Evolutionary conservation across 352 stramenopile species (phyloP).

Genomic region (Globisporangium barbulae): DNA sequence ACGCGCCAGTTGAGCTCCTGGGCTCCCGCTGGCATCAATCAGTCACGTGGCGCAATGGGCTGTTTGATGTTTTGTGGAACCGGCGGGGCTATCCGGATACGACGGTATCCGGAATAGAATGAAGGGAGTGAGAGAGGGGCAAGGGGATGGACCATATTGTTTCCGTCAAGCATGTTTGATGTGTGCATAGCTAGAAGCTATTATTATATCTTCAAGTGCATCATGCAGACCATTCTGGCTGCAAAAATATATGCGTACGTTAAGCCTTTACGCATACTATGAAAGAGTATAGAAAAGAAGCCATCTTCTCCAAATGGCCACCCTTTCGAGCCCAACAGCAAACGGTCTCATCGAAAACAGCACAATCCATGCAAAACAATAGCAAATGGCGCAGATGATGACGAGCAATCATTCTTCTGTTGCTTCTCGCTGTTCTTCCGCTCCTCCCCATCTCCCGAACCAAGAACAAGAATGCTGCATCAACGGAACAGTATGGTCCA

Average conservation of each 20-base stretch:
- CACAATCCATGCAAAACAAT: not conserved
- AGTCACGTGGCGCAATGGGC: slow-evolving; percentile 9
- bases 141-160: not conserved
- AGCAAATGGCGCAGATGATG: not conserved
- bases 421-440: not conserved
- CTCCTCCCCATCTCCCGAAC: not conserved
- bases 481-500: not conserved
- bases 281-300: too few species aligned
- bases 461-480: not conserved
- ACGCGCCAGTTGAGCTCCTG: slow-evolving; percentile 44
- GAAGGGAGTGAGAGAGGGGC: not conserved
- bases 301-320: too few species aligned
- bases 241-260: too few species aligned
- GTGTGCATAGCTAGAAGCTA: not conserved
- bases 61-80: not conserved
- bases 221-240: not conserved
- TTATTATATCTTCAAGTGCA: not conserved
- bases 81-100: not conserved
- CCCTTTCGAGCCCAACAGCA: not conserved
- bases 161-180: not conserved
- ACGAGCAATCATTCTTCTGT: not conserved
- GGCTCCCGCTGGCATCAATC: slow-evolving; percentile 1
- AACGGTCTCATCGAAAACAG: not conserved
- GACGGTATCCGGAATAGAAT: not conserved
- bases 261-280: not conserved